Conservation (phyloP, 2,329 filamentous ascomycete species). For the Fusarium lyarnte region DNA sequence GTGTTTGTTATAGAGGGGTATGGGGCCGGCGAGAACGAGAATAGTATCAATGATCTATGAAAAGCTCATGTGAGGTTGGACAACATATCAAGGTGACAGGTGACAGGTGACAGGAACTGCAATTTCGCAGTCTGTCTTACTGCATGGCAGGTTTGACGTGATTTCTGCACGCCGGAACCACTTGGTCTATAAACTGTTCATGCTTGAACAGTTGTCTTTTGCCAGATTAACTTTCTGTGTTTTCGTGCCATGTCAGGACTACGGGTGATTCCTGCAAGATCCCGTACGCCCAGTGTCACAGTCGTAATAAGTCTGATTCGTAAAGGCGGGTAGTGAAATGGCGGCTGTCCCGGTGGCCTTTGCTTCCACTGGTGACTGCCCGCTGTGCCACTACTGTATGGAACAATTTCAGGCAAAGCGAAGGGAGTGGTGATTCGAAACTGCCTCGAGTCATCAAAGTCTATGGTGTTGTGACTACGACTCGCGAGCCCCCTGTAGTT, state of each 20-base stretch:
- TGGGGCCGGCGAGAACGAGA: constrained; percentile 6
- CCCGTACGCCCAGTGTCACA: constrained; percentile 21
- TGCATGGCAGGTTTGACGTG: background rate
- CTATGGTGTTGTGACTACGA: constrained; percentile 31
- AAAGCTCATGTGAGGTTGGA: constrained; percentile 13
- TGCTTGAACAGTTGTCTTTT: background rate
- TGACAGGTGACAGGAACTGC: constrained; percentile 1
- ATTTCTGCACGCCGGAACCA: constrained; percentile 11
- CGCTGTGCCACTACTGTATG: constrained; percentile 1
- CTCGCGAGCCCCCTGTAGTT: constrained; percentile 21
- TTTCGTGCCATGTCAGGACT: constrained; percentile 20
- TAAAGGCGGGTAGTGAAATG: constrained; percentile 34
- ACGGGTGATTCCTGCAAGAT: constrained; percentile 28
- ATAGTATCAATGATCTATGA: constrained; percentile 21
- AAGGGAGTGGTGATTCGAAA: constrained; percentile 37
- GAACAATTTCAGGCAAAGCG: constrained; percentile 2
- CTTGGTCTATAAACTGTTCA: background rate
- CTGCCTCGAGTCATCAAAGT: constrained; percentile 19
- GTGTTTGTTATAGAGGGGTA: background rate
- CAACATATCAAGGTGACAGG: background rate
- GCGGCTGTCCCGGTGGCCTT: constrained; percentile 22
- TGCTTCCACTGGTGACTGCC: background rate
- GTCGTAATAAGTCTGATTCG: constrained; percentile 13
- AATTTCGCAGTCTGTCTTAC: constrained; percentile 21
- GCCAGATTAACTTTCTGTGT: background rate